phyloP scores from a whole-genome alignment of 2,329 filamentous ascomycete species.

The Knufia petricola region DNA sequence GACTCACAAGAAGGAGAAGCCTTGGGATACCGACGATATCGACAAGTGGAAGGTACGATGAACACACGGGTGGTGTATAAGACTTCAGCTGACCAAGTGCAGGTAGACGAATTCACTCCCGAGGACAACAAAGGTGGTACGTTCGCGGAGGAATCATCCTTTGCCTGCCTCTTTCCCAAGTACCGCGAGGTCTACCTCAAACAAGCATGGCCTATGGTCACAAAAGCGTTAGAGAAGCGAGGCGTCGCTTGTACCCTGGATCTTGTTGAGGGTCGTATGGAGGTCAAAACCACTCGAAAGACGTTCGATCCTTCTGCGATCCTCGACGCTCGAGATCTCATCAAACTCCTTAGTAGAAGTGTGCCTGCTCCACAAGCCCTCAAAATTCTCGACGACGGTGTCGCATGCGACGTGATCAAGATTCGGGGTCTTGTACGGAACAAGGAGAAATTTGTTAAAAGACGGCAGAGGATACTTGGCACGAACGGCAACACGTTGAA shows the following conservation, averaged over 20 bases:
- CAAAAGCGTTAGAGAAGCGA: constrained; percentile 71
- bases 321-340: constrained; percentile 84
- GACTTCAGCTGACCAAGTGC: constrained; percentile 11
- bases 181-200: constrained; percentile 92
- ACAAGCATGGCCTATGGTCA: constrained; percentile 87
- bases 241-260: constrained; percentile 89
- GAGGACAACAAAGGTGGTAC: constrained; percentile 77
- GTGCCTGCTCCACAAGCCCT: constrained; percentile 88
- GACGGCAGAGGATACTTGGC: constrained; percentile 83
- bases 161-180: constrained; percentile 76
- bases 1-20: constrained; percentile 80
- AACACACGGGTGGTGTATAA: neutral
- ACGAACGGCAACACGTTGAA: constrained; percentile 88
- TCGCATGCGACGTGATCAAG: constrained; percentile 93
- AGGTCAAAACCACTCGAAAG: constrained; percentile 85
- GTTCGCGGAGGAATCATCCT: constrained; percentile 88
- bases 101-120: constrained; percentile 73
- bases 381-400: constrained; percentile 85
- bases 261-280: constrained; percentile 92
- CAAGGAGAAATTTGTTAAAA: constrained; percentile 92
- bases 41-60: constrained; percentile 77
- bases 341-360: constrained; percentile 82
- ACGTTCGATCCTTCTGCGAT: constrained; percentile 89
- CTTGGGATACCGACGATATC: constrained; percentile 93
- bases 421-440: constrained; percentile 82